Percentiles rank a stretch among this genome's conserved stretches.
phyloP scores from a whole-genome alignment of 805 yeast species.

The Candida loeiensis region DNA sequence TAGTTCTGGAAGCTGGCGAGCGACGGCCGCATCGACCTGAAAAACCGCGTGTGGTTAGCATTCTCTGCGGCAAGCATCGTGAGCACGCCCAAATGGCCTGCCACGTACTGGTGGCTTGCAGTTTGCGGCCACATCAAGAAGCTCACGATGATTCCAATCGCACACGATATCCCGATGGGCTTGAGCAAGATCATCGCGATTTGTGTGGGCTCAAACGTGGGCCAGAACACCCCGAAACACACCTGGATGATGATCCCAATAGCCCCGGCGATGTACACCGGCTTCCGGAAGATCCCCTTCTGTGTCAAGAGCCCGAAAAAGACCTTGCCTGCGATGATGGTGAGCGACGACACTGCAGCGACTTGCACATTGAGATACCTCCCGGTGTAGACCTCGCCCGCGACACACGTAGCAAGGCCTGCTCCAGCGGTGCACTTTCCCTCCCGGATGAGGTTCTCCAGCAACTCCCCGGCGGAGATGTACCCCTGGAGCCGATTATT shows the following conservation, averaged over 20 bases:
- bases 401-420: constrained; percentile 18
- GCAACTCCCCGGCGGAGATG: constrained; percentile 19
- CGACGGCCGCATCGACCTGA: constrained; percentile 27
- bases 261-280: constrained; percentile 20
- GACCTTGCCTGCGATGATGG: constrained; percentile 21
- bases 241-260: constrained; percentile 20
- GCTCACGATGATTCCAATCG: constrained; percentile 17
- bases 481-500: constrained; percentile 22
- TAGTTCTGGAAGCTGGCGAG: constrained; percentile 21
- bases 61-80: constrained; percentile 13
- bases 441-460: constrained; percentile 17
- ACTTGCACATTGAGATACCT: constrained; percentile 22
- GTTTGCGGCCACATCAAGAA: constrained; percentile 28
- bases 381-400: constrained; percentile 22
- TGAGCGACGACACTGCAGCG: constrained; percentile 21
- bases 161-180: constrained; percentile 24
- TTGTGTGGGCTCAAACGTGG: constrained; percentile 23
- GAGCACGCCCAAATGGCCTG: constrained; percentile 16
- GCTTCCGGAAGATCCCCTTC: constrained; percentile 3
- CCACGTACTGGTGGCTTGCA: constrained; percentile 19
- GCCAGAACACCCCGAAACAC: constrained; percentile 26
- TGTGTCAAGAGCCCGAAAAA: constrained; percentile 19
- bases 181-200: constrained; percentile 19
- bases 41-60: constrained; percentile 21
- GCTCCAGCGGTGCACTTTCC: constrained; percentile 23